Percentiles rank a stretch among this genome's conserved stretches.
These are phyloP conservation scores for Podospora pseudoanserina DNA, from an alignment of 495 filamentous ascomycete genomes.

Conservation along the genomic window DNA sequence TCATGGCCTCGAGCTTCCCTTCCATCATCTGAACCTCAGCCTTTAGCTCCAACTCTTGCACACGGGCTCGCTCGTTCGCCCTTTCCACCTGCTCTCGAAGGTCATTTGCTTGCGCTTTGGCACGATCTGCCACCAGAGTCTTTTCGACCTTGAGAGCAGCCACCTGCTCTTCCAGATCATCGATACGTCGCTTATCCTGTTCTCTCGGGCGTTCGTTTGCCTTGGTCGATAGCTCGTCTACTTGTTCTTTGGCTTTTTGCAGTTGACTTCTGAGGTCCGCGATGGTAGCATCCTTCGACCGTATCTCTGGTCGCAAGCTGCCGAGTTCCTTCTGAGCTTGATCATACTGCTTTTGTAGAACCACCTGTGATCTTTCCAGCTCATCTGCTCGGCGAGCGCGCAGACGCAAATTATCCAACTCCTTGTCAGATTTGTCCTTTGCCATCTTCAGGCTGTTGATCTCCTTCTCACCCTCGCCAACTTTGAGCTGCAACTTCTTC, in stretches of 20 bases:
- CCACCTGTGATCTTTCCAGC: slow-evolving; percentile 61
- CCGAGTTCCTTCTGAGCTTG: slow-evolving; percentile 69
- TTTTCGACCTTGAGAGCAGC: slow-evolving; percentile 72
- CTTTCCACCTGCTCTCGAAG: slow-evolving; percentile 68
- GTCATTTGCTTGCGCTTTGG: slow-evolving; percentile 64
- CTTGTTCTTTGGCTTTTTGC: slow-evolving; percentile 61
- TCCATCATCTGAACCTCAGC: slow-evolving; percentile 80
- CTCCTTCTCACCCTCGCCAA: slow-evolving; percentile 61
- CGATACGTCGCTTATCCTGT: slow-evolving; percentile 59
- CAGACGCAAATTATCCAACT: slow-evolving; percentile 54
- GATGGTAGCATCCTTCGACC: slow-evolving; percentile 62
- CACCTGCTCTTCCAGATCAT: slow-evolving; percentile 70
- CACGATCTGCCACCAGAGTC: slow-evolving; percentile 64
- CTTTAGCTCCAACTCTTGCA: slow-evolving; percentile 74
- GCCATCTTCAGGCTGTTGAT: slow-evolving; percentile 57
- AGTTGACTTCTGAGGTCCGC: slow-evolving; percentile 67
- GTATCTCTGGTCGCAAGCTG: slow-evolving; percentile 58
- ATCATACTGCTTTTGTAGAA: slow-evolving; percentile 59
- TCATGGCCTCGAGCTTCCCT: slow-evolving; percentile 83
- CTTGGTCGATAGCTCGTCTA: slow-evolving; percentile 62
- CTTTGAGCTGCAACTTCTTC: slow-evolving; percentile 70
- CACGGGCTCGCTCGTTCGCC: slow-evolving; percentile 66
- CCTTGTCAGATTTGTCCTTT: slow-evolving; percentile 65
- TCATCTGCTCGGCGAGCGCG: slow-evolving; percentile 61
- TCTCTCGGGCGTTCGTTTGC: slow-evolving; percentile 64